Evolutionary conservation across 805 yeast species (phyloP).

Genomic region (Metschnikowia sp.): DNA sequence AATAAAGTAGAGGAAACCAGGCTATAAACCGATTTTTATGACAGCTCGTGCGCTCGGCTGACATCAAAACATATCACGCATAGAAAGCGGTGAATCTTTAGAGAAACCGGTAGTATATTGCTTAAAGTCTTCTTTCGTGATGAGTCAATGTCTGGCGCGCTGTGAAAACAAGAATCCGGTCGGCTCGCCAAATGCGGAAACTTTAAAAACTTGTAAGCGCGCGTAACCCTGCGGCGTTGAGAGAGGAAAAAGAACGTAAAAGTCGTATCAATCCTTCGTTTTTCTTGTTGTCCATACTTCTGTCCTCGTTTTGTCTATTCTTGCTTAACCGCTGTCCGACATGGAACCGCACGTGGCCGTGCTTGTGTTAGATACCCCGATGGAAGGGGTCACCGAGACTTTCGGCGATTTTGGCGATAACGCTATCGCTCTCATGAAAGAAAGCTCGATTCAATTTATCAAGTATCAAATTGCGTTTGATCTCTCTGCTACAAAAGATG

Average conservation of each 20-base stretch:
- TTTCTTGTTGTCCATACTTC: neutral
- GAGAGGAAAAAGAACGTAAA: neutral
- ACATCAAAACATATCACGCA: too few species aligned
- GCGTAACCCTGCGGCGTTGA: neutral
- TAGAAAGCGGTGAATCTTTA: too few species aligned
- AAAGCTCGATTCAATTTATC: conserved; percentile 18
- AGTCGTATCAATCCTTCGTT: neutral
- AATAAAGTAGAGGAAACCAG: too few species aligned
- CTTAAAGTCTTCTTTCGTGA: too few species aligned
- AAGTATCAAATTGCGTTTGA: conserved; percentile 38
- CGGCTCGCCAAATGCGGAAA: neutral
- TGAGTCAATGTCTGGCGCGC: neutral
- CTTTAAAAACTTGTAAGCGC: neutral
- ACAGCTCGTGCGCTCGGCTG: too few species aligned
- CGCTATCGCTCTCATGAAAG: conserved; percentile 30
- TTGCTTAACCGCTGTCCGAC: conserved; percentile 1
- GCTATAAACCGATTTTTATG: too few species aligned
- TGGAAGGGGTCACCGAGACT: conserved; percentile 23
- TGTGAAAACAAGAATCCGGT: neutral
- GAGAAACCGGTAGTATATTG: too few species aligned
- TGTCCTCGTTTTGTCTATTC: neutral
- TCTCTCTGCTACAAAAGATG: conserved; percentile 10
- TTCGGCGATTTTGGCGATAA: conserved; percentile 56
- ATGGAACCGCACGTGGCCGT: conserved; percentile 35
- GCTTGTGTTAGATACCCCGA: conserved; percentile 39